Evolutionary conservation across 1,284 basidiomycete genomes (phyloP), one percentile per base, ranked within the genome.

Genomic region (Irpex sp.): DNA sequence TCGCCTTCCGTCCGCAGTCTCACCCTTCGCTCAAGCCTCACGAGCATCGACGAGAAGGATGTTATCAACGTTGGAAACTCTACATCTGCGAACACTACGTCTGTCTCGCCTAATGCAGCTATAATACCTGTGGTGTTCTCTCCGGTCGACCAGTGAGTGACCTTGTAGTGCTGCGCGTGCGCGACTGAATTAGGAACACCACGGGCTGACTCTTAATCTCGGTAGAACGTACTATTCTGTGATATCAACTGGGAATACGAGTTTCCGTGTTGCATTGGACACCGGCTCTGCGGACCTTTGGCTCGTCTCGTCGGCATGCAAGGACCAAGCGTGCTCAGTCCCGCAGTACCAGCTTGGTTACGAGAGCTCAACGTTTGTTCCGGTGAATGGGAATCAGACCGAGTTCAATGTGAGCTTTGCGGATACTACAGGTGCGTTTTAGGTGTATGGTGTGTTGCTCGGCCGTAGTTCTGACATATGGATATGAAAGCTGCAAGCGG

Each of bases 231-330:
- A 90, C 69, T 91, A 83, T 68, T 76, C 81, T 15, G 73, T 89
- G 51, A 77, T 90, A 56, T 73, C 81, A 63, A 76, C 80, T 47
- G 90, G 89, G 47, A 76, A 79, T 63, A 82, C 89, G 65, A 83
- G 75, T 68, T 88, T 91, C 67, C 86, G 89, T 15, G 82, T 87
- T n/a, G 83, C 83, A 0, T 74, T 92, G 49, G 90, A 92, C 72
- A 92, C 90, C 0, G 91, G 80, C n/a, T 92, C 90, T 3, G 81
- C 89, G 9, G 89, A 91, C 72, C 71, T 89, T 17, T 93, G 89
- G 90, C 68, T 92, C 15, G 70, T 85, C 55, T 88, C 89, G 26
- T 86, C 89, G 3, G 78, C 71, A 5, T 92, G 90, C 74, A 72
- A 72, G n/a, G 79, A 83, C 5, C 70, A 70, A 13, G 68, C 78